Percentiles rank a stretch among this genome's conserved stretches.
Conservation (phyloP, 1,284 basidiomycete genomes). For the Mycena citricolor region DNA sequence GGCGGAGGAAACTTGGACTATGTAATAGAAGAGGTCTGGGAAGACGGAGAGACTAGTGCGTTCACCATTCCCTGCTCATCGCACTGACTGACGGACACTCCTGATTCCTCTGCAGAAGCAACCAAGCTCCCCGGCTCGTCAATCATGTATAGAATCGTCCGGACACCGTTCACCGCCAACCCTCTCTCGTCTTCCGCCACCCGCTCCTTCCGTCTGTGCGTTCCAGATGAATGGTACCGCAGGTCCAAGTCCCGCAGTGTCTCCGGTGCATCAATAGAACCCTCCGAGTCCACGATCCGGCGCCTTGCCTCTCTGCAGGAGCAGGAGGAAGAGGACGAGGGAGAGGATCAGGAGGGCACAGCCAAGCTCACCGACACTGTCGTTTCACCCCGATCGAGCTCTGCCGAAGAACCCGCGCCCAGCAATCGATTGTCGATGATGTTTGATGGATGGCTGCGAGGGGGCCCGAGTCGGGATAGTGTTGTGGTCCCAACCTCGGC, state of each 20-base stretch:
- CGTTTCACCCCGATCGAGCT: slow-evolving; percentile 24
- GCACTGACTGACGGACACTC: slow-evolving; percentile 10
- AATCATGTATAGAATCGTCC: slow-evolving; percentile 39
- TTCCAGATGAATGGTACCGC: slow-evolving; percentile 80
- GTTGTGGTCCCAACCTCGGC: slow-evolving; percentile 38
- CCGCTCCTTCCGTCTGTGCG: slow-evolving; percentile 56
- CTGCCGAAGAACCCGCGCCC: slow-evolving; percentile 31
- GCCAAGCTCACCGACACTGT: slow-evolving; percentile 44
- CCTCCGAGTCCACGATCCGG: slow-evolving; percentile 52
- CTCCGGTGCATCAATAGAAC: slow-evolving; percentile 45
- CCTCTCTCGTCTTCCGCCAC: slow-evolving; percentile 40
- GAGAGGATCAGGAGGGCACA: slow-evolving; percentile 58
- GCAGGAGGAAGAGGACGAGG: slow-evolving; percentile 48
- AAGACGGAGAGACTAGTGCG: slow-evolving; percentile 53
- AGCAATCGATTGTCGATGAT: slow-evolving; percentile 63
- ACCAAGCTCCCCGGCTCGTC: slow-evolving; percentile 41
- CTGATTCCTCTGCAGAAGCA: slow-evolving; percentile 33
- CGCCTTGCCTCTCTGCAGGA: slow-evolving; percentile 52
- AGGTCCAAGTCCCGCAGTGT: slow-evolving; percentile 57
- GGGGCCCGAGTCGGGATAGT: too few species aligned
- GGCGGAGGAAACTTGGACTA: slow-evolving; percentile 66
- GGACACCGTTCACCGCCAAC: slow-evolving; percentile 38
- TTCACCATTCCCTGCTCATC: slow-evolving; percentile 5
- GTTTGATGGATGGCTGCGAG: slow-evolving; percentile 59
- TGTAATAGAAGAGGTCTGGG: slow-evolving; percentile 65